Evolutionary conservation across 768 basidiomycete genomes (phyloP).

Genomic region (Pilatotrama ljubarskyi): DNA sequence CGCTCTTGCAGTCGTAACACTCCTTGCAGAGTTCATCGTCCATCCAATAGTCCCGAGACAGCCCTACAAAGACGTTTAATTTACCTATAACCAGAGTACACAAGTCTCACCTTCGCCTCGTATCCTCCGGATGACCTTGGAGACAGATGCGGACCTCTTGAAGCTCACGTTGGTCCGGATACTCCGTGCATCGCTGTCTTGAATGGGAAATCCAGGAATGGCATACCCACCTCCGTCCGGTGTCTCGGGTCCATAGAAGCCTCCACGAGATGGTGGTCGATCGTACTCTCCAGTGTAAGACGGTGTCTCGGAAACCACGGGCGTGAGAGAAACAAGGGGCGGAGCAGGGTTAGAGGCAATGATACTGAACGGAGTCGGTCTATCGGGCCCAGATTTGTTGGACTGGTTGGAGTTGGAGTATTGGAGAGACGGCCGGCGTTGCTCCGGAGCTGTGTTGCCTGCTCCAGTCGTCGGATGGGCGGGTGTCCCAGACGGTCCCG

Average conservation of each 20-base stretch:
- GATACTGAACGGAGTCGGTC: slow-evolving; percentile 57
- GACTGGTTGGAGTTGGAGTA: slow-evolving; percentile 48
- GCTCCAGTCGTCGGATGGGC: slow-evolving; percentile 33
- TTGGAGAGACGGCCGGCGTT: slow-evolving; percentile 61
- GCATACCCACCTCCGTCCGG: slow-evolving; percentile 60
- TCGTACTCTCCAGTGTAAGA: slow-evolving; percentile 69
- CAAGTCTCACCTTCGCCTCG: slow-evolving; percentile 75
- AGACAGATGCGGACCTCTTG: slow-evolving; percentile 80
- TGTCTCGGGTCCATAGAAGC: slow-evolving; percentile 55
- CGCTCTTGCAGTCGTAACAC: slow-evolving; percentile 93
- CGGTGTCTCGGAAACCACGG: slow-evolving; percentile 77
- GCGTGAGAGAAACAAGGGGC: slow-evolving; percentile 82
- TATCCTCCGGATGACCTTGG: slow-evolving; percentile 87
- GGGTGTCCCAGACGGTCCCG: slow-evolving; percentile 38
- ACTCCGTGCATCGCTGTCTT: slow-evolving; percentile 81
- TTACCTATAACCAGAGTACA: not conserved
- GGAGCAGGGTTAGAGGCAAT: slow-evolving; percentile 63
- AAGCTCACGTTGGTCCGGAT: slow-evolving; percentile 70
- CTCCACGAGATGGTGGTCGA: slow-evolving; percentile 53
- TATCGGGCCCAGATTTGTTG: slow-evolving; percentile 51
- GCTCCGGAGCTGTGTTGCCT: slow-evolving; percentile 43
- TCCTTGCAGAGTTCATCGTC: slow-evolving; percentile 94
- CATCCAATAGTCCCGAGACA: slow-evolving; percentile 98
- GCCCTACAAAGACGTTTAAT: slow-evolving; percentile 44
- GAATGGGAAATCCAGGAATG: slow-evolving; percentile 92